A percentile compares a stretch with the other conserved stretches of the same genome.
Evolutionary conservation across 441 rosid species (phyloP).

Genomic region (Theobroma grandiflorum): DNA sequence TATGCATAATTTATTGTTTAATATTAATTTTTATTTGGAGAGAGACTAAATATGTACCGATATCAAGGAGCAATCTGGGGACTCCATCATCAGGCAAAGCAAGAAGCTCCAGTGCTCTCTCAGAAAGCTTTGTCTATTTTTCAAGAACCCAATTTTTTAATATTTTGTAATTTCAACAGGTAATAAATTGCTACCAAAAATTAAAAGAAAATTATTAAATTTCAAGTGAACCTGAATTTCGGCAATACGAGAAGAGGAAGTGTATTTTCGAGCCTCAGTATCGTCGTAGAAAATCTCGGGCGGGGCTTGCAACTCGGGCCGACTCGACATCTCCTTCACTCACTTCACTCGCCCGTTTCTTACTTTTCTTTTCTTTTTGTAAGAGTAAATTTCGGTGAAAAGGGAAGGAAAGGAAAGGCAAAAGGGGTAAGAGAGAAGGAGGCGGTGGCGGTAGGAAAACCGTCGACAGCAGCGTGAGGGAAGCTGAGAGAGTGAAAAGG

Average conservation of each 20-base stretch:
- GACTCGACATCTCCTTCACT: conserved; percentile 53
- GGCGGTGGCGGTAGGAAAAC: background rate
- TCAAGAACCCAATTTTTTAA: background rate
- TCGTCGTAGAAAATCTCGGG: conserved; percentile 97
- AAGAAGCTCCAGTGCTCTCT: conserved; percentile 95
- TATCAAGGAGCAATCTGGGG: conserved; percentile 86
- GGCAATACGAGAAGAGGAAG: conserved; percentile 89
- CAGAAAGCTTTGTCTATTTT: conserved; percentile 62
- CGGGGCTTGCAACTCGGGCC: conserved; percentile 87
- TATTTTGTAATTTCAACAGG: background rate
- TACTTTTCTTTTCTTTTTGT: background rate
- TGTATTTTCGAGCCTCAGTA: conserved; percentile 87
- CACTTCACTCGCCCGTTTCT: background rate
- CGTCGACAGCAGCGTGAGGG: background rate
- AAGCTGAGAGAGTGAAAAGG: background rate
- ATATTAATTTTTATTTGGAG: background rate
- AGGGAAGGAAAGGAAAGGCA: background rate
- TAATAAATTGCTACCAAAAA: background rate
- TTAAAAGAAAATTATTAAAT: background rate
- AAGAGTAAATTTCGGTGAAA: background rate
- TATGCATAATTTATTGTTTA: background rate
- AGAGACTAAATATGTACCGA: conserved; percentile 49
- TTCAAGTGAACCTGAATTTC: conserved; percentile 77
- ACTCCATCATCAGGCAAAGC: conserved; percentile 83
- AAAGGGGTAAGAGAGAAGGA: background rate